These are phyloP conservation scores for Crotalaria pallida DNA, from an alignment of 306 rosid species.

Conservation along the genomic window DNA sequence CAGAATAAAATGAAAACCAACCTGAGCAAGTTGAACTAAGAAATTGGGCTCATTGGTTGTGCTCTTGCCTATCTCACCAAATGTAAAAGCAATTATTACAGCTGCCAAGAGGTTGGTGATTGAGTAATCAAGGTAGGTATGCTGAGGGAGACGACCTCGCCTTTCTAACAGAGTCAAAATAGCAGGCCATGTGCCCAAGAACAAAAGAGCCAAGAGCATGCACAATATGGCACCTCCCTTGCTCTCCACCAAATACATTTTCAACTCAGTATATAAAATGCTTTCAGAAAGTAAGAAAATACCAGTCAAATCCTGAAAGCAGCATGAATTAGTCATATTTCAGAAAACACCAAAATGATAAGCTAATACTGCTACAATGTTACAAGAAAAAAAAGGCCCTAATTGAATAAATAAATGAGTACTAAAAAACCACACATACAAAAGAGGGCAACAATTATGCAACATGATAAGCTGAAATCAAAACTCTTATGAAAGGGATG, in stretches of 20 bases:
- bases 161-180: slow-evolving; percentile 68
- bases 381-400: background rate
- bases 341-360: background rate
- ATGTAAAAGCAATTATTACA: slow-evolving; percentile 63
- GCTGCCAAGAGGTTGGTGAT: slow-evolving; percentile 87
- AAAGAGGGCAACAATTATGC: background rate
- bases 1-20: slow-evolving; percentile 6
- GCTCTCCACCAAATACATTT: slow-evolving; percentile 81
- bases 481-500: background rate
- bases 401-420: background rate
- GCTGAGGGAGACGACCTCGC: slow-evolving; percentile 93
- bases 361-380: background rate
- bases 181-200: slow-evolving; percentile 97
- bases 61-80: slow-evolving; percentile 75
- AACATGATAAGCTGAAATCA: background rate
- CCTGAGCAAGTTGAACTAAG: slow-evolving; percentile 73
- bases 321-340: background rate
- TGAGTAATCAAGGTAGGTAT: slow-evolving; percentile 87
- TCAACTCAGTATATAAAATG: slow-evolving; percentile 25
- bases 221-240: slow-evolving; percentile 83
- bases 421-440: background rate
- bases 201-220: slow-evolving; percentile 73
- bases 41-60: slow-evolving; percentile 53
- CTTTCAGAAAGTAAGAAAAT: slow-evolving; percentile 24
- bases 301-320: slow-evolving; percentile 40